Base-by-base conservation (phyloP, 2,329 filamentous ascomycete genomes). In the Penicillium brasilianum region DNA sequence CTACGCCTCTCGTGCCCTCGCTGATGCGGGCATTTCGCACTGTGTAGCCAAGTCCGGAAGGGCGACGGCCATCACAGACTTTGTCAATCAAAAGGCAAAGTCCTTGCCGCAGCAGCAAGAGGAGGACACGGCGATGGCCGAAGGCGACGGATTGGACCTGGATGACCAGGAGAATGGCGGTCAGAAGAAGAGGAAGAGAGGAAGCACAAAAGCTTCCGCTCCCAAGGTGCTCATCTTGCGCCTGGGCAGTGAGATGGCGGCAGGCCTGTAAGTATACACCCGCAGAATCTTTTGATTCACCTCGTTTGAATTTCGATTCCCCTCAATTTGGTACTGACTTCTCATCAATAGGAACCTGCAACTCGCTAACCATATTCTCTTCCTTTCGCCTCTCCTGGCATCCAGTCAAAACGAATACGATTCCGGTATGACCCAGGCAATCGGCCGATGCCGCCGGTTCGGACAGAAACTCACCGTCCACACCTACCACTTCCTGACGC, bases 321-420 rank as follows among this genome's bases (percentile, higher is more conserved):
- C n/a, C 48, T 36, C 37, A 28, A 14, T 6, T n/a, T 11, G 14
- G 16, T 6, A 60, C 59, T 69, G 59, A 67, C 56, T 58, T 53
- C 39, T 57, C 16, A 57, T 28, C 43, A 36, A 60, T 28, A 86
- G 84, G 10, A 90, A 90, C 64, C 74, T 90, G 1, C 84, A 86
- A 50, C 82, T 81, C 41, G 87, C 87, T 0, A 89, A 88, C 62
- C 86, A 90, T 59, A 77, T 90, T 37, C 81, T 90, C 34, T 90
- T 90, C 71, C 72, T 88, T 2, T 81, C 83, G 0, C 87, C 87
- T 0, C 72, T 87, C 9, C 74, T 86, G 0, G 75, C 80, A 0
- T 70, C 77, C 37, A 81, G 78, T 0, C 81, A 85, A 50, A 81
- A 85, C 48, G 77, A 81, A 5, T 90, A 88, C 68, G 79, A 85